Evolutionary conservation across 108 stramenopile species (phyloP), one percentile per base, ranked within the genome.

Genomic region (Fragilariopsis cylindrus): DNA sequence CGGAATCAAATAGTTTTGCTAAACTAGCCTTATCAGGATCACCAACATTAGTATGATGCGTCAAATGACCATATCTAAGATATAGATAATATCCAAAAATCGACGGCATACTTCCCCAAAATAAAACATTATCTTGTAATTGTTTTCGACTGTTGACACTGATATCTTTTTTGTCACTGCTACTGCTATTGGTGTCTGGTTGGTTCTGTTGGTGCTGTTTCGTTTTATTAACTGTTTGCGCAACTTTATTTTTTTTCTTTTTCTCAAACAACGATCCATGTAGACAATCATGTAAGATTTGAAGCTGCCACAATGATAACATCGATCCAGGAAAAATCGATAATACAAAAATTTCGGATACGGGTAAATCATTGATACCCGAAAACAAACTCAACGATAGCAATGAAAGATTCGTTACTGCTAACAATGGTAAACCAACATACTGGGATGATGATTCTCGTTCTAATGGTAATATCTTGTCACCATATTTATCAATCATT

Each of bases 51-150:
- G 71, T 81, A 69, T 92, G 92, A 84, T 92, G 92, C 15, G 87
- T 70, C 72, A 92, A 71, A 57, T 92, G 92, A 13, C 92, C 92
- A 64, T 81, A 88, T 67, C 85, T 81, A 18, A 92, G 78, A 67
- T 92, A 92, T 1, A 92, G 69, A 57, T 84, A 90, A 69, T 92
- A 92, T 44, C 91, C 91, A 74, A 92, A 92, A 7, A 81, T 78
- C 0, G 82, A 86, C n/a, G 88, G 88, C 81, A 88, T 81, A 53
- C 82, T 84, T 9, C 88, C 88, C 83, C 85, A 92, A 66, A 88
- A 89, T 18, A 92, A 40, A 8, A 88, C 48, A 5, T 52, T 30
- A 19, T 89, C 76, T 60, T 89, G 90, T 48, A 84, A 67, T 62
- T 75, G 75, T 52, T 82, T 88, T 18, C 64, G 52, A n/a, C 42